Conservation (phyloP, 1,284 basidiomycete species). For the Ceratobasidium sp. region DNA sequence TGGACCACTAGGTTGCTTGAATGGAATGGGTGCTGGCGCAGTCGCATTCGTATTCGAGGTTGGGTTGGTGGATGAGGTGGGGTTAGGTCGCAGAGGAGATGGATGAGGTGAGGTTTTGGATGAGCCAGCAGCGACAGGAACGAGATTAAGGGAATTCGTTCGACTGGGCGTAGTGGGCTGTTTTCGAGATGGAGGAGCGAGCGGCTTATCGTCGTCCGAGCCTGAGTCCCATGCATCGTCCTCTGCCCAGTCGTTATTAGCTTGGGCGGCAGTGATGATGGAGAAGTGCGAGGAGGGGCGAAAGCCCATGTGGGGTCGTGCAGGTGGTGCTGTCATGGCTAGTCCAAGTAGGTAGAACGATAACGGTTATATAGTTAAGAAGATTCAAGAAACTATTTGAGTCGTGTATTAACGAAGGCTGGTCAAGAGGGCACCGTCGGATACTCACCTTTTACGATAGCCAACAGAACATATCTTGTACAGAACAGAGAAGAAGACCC, state of each 20-base stretch:
- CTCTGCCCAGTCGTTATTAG: conserved; percentile 69
- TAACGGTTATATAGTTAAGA: too few species aligned
- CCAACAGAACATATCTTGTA: too few species aligned
- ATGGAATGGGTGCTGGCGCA: conserved; percentile 61
- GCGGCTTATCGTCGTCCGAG: conserved; percentile 75
- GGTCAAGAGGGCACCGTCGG: too few species aligned
- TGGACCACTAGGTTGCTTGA: conserved; percentile 51
- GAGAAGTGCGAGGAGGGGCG: conserved; percentile 63
- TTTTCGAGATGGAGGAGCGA: conserved; percentile 59
- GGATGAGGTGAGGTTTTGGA: conserved; percentile 28
- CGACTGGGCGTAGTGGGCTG: conserved; percentile 60
- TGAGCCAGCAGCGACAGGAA: conserved; percentile 51
- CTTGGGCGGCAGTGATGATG: conserved; percentile 57
- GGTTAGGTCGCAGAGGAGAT: conserved; percentile 31
- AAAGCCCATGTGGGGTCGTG: conserved; percentile 77
- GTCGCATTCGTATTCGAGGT: conserved; percentile 53
- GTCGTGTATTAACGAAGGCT: too few species aligned
- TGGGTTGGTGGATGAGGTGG: background rate
- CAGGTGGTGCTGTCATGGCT: conserved; percentile 64
- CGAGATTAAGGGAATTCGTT: conserved; percentile 53
- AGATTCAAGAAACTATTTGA: too few species aligned
- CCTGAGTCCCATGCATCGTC: conserved; percentile 92
- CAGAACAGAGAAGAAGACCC: too few species aligned
- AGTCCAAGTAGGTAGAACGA: too few species aligned
- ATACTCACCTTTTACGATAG: too few species aligned